phyloP scores from a whole-genome alignment of 768 basidiomycete species.

The Leccinum boreale region DNA sequence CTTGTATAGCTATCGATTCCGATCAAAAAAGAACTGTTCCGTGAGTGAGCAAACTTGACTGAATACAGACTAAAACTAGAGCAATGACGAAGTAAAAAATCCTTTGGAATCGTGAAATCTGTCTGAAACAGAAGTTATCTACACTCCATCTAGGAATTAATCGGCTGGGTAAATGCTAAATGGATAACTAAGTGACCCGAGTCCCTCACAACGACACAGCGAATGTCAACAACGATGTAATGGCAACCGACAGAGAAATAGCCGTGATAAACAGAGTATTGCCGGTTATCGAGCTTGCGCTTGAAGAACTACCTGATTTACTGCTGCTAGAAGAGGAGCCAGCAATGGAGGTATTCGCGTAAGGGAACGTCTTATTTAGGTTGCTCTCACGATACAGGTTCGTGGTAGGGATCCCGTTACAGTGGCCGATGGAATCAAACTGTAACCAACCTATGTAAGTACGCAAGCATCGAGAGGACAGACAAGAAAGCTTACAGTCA shows the following conservation, averaged over 20 bases:
- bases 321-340: conserved; percentile 5
- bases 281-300: conserved; percentile 1
- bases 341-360: conserved; percentile 32
- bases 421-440: conserved; percentile 76
- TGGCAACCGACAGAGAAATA: conserved; percentile 11
- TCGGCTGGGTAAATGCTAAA: conserved; percentile 2
- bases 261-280: conserved; percentile 11
- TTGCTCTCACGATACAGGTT: conserved; percentile 87
- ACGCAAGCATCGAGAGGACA: background rate
- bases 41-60: background rate
- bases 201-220: conserved; percentile 14
- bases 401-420: conserved; percentile 56
- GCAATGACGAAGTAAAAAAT: conserved; percentile 2
- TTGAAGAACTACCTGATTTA: background rate
- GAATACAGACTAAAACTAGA: conserved; percentile 12
- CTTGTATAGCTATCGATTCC: background rate
- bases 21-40: background rate
- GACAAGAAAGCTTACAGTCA: conserved; percentile 46
- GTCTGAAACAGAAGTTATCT: conserved; percentile 19
- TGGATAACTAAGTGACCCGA: conserved; percentile 5
- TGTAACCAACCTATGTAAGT: conserved; percentile 20
- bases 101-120: conserved; percentile 6
- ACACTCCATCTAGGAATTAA: conserved; percentile 26
- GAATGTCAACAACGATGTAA: conserved; percentile 14
- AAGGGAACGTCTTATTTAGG: conserved; percentile 65